Evolutionary conservation across 2,329 filamentous ascomycete species (phyloP).

Genomic region (Domatiomyces catenatus): DNA sequence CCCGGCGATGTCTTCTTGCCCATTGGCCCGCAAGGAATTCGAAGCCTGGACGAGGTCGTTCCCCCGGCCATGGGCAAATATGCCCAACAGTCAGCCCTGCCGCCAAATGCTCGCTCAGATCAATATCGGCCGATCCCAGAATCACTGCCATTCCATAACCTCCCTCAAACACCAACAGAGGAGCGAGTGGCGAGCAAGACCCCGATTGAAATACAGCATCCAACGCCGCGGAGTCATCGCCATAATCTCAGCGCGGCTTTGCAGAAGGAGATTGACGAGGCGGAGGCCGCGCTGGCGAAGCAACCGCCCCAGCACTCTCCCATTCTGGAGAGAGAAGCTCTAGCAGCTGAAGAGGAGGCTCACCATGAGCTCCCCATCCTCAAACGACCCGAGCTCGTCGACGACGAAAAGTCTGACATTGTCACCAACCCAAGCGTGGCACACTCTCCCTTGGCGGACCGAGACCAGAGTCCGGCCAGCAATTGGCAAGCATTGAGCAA

Average conservation of each 20-base stretch:
- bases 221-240: slow-evolving; percentile 45
- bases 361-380: slow-evolving; percentile 31
- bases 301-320: slow-evolving; percentile 6
- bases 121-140: slow-evolving; percentile 21
- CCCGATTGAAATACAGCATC: slow-evolving; percentile 41
- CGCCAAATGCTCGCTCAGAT: not conserved
- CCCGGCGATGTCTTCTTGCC: slow-evolving; percentile 43
- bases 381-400: slow-evolving; percentile 14
- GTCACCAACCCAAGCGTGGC: slow-evolving; percentile 61
- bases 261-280: slow-evolving; percentile 71
- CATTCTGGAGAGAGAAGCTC: not conserved
- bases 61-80: slow-evolving; percentile 32
- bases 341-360: slow-evolving; percentile 16
- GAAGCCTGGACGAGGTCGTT: slow-evolving; percentile 34
- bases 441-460: slow-evolving; percentile 45
- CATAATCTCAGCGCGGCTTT: slow-evolving; percentile 65
- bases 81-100: not conserved
- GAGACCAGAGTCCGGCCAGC: slow-evolving; percentile 14
- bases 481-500: slow-evolving; percentile 14
- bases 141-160: slow-evolving; percentile 9
- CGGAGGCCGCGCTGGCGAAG: slow-evolving; percentile 42
- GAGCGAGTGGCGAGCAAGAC: slow-evolving; percentile 13
- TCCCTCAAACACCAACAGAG: slow-evolving; percentile 8
- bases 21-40: slow-evolving; percentile 32
- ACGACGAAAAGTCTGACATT: slow-evolving; percentile 31